A percentile compares a stretch with the other conserved stretches of the same genome.
Conservation (phyloP, 2,329 filamentous ascomycete species). For the Macroventuria anomochaeta region DNA sequence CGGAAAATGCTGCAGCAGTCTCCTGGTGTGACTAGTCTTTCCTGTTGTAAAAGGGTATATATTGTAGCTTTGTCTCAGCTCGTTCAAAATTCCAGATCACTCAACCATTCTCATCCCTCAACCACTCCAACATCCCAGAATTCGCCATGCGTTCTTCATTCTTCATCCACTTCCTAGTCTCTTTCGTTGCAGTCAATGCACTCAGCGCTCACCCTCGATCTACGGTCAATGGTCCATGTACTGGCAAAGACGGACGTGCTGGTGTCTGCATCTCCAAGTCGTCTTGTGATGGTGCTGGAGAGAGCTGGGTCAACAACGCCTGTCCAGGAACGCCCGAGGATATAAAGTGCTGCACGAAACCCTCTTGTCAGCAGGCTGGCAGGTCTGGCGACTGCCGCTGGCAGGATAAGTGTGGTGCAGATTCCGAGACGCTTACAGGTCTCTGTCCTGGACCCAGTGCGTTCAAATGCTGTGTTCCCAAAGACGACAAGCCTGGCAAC, state of each 20-base stretch:
- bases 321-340: constrained; percentile 29
- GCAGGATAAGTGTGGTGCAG: background rate
- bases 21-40: no score
- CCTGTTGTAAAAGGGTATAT: background rate
- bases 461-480: background rate
- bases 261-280: constrained; percentile 29
- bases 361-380: constrained; percentile 20
- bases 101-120: background rate
- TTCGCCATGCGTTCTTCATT: constrained; percentile 11
- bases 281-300: constrained; percentile 22
- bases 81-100: no score
- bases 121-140: background rate
- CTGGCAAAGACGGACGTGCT: constrained; percentile 20
- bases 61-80: no score
- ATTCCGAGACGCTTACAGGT: background rate
- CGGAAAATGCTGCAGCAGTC: background rate
- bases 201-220: constrained; percentile 15
- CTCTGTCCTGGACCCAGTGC: background rate
- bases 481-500: constrained; percentile 13
- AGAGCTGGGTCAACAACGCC: constrained; percentile 26
- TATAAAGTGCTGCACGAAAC: constrained; percentile 34
- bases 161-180: constrained; percentile 1
- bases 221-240: constrained; percentile 25
- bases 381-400: constrained; percentile 19
- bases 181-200: constrained; percentile 15